These are phyloP conservation scores for Aspergillus wentii DNA, from an alignment of 495 filamentous ascomycete genomes.

Conservation along the genomic window DNA sequence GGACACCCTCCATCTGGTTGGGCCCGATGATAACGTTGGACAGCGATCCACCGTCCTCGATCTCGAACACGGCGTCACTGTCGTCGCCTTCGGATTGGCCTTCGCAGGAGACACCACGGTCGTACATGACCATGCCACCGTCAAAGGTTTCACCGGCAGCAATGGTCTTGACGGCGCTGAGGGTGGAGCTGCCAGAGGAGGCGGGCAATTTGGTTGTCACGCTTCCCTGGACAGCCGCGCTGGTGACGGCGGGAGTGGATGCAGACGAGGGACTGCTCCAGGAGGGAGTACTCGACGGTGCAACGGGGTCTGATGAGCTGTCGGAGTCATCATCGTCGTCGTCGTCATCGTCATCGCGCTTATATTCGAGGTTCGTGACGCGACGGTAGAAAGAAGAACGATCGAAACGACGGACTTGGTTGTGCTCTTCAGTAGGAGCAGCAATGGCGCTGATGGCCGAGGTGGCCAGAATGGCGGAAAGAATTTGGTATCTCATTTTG, in stretches of 20 bases:
- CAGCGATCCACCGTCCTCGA: conserved; percentile 35
- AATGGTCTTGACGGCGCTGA: not conserved
- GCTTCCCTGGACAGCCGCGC: not conserved
- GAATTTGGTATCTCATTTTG: not conserved
- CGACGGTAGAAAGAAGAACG: not conserved
- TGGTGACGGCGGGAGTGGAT: not conserved
- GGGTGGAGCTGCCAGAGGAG: not conserved
- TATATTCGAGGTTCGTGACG: not conserved
- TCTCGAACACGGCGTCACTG: conserved; percentile 26
- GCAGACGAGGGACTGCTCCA: not conserved
- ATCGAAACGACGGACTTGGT: not conserved
- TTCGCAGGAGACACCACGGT: not conserved
- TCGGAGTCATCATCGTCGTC: not conserved
- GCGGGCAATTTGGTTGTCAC: not conserved
- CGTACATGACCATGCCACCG: not conserved
- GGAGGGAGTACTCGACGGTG: not conserved
- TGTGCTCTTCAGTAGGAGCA: not conserved
- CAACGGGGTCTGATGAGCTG: not conserved
- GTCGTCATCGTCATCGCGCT: not conserved
- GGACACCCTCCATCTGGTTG: conserved; percentile 41
- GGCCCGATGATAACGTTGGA: conserved; percentile 41
- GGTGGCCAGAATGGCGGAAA: not conserved
- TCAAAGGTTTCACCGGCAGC: not conserved
- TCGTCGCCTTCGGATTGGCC: not conserved
- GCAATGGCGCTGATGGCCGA: not conserved